phyloP scores from a whole-genome alignment of 257 asterid genomes.

The Lantana camara region DNA sequence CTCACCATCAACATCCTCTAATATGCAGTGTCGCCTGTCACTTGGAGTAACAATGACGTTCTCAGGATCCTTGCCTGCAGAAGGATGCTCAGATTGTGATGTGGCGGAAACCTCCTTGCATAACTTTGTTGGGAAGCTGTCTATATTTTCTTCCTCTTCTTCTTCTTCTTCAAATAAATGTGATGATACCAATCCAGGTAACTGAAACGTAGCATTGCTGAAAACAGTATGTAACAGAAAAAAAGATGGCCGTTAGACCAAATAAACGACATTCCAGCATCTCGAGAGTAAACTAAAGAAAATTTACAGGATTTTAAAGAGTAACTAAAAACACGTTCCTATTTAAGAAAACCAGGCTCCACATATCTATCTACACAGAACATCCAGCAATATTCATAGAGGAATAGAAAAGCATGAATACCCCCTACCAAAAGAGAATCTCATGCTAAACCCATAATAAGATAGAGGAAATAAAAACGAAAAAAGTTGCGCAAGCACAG shows the following conservation, averaged over 20 bases:
- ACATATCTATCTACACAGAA: too few species aligned
- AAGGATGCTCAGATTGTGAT: conserved; percentile 52
- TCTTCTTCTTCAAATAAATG: conserved; percentile 57
- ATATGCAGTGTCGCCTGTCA: conserved; percentile 77
- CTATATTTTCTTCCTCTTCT: conserved; percentile 76
- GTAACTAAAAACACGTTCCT: conserved; percentile 13
- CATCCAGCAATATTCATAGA: conserved; percentile 11
- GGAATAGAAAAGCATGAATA: conserved; percentile 6
- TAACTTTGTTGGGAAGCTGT: conserved; percentile 39
- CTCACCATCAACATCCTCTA: conserved; percentile 98
- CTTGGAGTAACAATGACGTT: conserved; percentile 59
- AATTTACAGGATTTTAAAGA: conserved; percentile 3
- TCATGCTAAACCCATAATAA: conserved; percentile 16
- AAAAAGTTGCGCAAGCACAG: conserved; percentile 1
- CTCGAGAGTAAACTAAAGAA: neutral
- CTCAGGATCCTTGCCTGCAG: conserved; percentile 59
- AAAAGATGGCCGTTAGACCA: neutral
- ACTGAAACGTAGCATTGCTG: conserved; percentile 68
- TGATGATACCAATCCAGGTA: conserved; percentile 56
- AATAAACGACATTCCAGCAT: conserved; percentile 1
- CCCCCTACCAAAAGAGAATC: conserved; percentile 15
- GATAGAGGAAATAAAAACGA: conserved; percentile 9
- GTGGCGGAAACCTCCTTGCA: conserved; percentile 43
- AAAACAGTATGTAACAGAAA: conserved; percentile 25
- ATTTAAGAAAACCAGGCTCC: too few species aligned